phyloP scores from a whole-genome alignment of 192 early-diverging fungal genomes.

The Coemansia brasiliensis region DNA sequence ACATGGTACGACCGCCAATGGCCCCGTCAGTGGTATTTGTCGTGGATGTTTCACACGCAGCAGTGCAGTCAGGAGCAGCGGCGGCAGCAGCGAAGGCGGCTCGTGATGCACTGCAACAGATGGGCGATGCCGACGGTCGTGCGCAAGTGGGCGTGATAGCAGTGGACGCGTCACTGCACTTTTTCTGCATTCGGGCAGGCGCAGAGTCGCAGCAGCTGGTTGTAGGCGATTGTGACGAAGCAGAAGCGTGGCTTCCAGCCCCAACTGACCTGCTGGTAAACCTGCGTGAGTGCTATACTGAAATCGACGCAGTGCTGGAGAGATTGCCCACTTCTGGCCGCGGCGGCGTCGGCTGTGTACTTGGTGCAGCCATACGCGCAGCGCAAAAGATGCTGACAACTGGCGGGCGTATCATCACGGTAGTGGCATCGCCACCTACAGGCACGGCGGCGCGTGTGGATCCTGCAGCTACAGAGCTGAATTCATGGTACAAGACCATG shows the following conservation, averaged over 20 bases:
- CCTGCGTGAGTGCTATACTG: constrained; percentile 75
- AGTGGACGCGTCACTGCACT: constrained; percentile 86
- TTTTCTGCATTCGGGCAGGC: constrained; percentile 77
- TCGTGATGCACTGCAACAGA: constrained; percentile 74
- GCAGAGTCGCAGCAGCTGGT: constrained; percentile 94
- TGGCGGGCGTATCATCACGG: constrained; percentile 88
- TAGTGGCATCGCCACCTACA: constrained; percentile 83
- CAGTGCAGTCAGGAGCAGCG: constrained; percentile 83
- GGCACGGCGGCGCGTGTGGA: constrained; percentile 79
- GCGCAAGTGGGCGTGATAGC: constrained; percentile 90
- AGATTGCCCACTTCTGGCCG: constrained; percentile 61
- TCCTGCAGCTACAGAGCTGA: constrained; percentile 72
- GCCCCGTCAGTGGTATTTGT: constrained; percentile 91
- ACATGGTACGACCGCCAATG: constrained; percentile 98
- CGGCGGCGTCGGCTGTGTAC: constrained; percentile 72
- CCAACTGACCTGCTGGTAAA: constrained; percentile 89
- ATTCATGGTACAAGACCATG: constrained; percentile 86
- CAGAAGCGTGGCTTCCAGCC: constrained; percentile 72
- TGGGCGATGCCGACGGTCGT: constrained; percentile 87
- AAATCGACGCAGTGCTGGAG: constrained; percentile 71
- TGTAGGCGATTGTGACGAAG: constrained; percentile 86
- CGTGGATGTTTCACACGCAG: constrained; percentile 90
- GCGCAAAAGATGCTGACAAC: constrained; percentile 80
- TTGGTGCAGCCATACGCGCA: constrained; percentile 81
- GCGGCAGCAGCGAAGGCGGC: constrained; percentile 80